These are phyloP conservation scores for Phaeosphaeriaceae sp. DNA, from an alignment of 2,329 filamentous ascomycete genomes.

Conservation along the genomic window DNA sequence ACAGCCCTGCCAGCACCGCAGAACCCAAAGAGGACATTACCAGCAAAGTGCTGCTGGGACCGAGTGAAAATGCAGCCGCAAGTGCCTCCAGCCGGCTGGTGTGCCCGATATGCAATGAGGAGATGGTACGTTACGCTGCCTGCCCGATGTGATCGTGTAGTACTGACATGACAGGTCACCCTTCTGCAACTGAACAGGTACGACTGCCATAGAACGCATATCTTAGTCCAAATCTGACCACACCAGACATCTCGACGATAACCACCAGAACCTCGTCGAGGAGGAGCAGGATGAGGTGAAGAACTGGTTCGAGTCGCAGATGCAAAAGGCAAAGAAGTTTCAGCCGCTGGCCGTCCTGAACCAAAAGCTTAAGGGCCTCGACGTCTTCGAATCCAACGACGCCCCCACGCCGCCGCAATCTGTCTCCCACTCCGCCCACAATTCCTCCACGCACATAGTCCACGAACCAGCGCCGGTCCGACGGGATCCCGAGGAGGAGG, in stretches of 20 bases:
- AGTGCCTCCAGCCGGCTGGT: slow-evolving; percentile 73
- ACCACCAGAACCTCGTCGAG: slow-evolving; percentile 86
- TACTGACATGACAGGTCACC: slow-evolving; percentile 70
- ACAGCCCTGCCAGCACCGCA: slow-evolving; percentile 72
- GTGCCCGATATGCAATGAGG: slow-evolving; percentile 97
- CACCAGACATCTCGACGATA: slow-evolving; percentile 80
- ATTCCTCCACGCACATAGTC: slow-evolving; percentile 38
- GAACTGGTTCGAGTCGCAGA: slow-evolving; percentile 95
- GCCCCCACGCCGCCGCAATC: slow-evolving; percentile 56
- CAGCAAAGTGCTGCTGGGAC: slow-evolving; percentile 77
- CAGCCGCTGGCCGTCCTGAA: slow-evolving; percentile 90
- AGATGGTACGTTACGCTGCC: slow-evolving; percentile 73
- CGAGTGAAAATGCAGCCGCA: slow-evolving; percentile 62
- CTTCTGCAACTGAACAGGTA: slow-evolving; percentile 81
- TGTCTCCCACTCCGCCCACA: slow-evolving; percentile 39
- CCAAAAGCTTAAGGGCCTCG: slow-evolving; percentile 89
- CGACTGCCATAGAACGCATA: slow-evolving; percentile 7
- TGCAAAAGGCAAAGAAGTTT: slow-evolving; percentile 90
- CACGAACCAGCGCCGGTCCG: slow-evolving; percentile 40
- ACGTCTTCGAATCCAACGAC: slow-evolving; percentile 93
- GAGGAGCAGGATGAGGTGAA: slow-evolving; percentile 93
- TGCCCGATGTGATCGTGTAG: slow-evolving; percentile 7
- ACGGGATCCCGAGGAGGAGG: slow-evolving; percentile 85
- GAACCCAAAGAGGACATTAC: slow-evolving; percentile 75
- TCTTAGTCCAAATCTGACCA: slow-evolving; percentile 6